phyloP scores from a whole-genome alignment of 805 yeast species.

The Wickerhamomyces rabaulensis region DNA sequence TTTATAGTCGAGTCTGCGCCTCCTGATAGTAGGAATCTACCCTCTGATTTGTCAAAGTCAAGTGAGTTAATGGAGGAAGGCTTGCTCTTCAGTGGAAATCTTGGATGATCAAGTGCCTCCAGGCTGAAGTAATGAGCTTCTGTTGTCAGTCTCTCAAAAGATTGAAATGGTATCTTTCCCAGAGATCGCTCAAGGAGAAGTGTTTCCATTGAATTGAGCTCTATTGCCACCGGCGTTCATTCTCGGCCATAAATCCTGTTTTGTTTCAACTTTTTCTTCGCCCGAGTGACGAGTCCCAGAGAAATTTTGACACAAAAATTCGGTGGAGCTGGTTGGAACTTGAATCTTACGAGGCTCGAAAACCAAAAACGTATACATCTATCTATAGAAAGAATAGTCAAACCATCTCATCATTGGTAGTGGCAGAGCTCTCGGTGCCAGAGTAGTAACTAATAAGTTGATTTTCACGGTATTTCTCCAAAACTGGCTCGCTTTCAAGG shows the following conservation, averaged over 20 bases:
- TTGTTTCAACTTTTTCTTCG: no score
- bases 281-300: no score
- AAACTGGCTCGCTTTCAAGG: slow-evolving; percentile 27
- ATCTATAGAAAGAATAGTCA: neutral
- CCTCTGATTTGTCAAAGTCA: slow-evolving; percentile 44
- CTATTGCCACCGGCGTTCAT: neutral
- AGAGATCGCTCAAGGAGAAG: slow-evolving; percentile 10
- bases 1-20: slow-evolving; percentile 66
- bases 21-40: slow-evolving; percentile 57
- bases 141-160: slow-evolving; percentile 16
- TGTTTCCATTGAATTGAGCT: slow-evolving; percentile 6
- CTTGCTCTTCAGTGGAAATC: slow-evolving; percentile 14
- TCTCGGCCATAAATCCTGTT: no score
- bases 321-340: no score
- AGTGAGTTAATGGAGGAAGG: slow-evolving; percentile 48
- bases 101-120: slow-evolving; percentile 16
- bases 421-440: neutral
- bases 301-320: neutral
- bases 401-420: neutral
- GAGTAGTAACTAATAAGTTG: slow-evolving; percentile 34
- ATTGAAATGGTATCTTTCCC: slow-evolving; percentile 3
- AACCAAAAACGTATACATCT: no score
- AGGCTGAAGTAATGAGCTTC: slow-evolving; percentile 21
- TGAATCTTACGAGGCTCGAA: no score
- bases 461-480: slow-evolving; percentile 30